Evolutionary conservation across 139 green algal species (phyloP).

Genomic region (Tetraselmis chui): DNA sequence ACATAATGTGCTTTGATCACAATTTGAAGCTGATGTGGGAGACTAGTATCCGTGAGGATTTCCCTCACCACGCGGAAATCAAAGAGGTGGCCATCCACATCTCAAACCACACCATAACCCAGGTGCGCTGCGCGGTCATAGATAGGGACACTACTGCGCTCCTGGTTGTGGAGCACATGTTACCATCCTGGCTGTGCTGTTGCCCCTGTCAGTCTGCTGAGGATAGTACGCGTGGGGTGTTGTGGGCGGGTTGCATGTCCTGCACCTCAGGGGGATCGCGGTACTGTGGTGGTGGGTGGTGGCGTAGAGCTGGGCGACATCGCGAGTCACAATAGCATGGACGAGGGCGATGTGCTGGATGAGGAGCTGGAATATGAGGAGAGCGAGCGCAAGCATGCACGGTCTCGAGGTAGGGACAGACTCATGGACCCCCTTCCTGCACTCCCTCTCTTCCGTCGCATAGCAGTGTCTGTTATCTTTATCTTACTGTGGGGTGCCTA

Average conservation of each 20-base stretch:
- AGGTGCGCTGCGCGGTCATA: neutral
- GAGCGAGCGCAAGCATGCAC: conserved; percentile 15
- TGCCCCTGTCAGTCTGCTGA: neutral
- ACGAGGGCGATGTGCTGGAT: conserved; percentile 38
- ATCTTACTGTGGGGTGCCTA: too few species aligned
- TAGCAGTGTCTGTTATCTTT: too few species aligned
- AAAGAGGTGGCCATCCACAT: conserved; percentile 76
- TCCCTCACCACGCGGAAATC: conserved; percentile 50
- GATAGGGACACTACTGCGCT: too few species aligned
- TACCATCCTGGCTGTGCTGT: neutral
- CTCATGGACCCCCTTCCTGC: neutral
- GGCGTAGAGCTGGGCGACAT: conserved; percentile 25
- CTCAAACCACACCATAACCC: conserved; percentile 47
- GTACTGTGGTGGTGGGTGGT: conserved; percentile 76
- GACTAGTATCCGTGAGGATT: conserved; percentile 35
- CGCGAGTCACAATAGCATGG: conserved; percentile 22
- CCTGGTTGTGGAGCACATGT: neutral
- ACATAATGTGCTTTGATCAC: conserved; percentile 88
- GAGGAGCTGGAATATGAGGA: conserved; percentile 34
- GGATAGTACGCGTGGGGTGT: too few species aligned
- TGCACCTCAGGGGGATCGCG: conserved; percentile 48
- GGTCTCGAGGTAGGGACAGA: too few species aligned
- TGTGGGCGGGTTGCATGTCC: too few species aligned
- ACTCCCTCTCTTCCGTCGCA: too few species aligned
- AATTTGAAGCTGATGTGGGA: conserved; percentile 90